phyloP scores from a whole-genome alignment of 2,329 filamentous ascomycete species.

The Hypoxylon sp. region DNA sequence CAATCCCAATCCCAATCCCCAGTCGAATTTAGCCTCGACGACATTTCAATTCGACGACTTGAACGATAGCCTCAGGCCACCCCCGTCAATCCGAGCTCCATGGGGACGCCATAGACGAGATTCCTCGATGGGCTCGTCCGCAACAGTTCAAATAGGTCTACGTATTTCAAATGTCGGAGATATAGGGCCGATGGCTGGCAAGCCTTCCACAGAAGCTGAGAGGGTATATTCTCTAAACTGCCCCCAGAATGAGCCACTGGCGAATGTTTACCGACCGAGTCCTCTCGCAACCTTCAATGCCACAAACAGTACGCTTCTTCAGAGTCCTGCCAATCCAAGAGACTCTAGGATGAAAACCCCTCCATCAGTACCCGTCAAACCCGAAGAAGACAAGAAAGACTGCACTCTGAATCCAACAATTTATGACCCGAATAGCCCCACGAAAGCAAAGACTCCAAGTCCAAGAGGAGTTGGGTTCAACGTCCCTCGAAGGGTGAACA shows the following conservation, averaged over 20 bases:
- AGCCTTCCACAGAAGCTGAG: conserved; percentile 53
- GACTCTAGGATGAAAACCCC: conserved; percentile 50
- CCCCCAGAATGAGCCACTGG: conserved; percentile 47
- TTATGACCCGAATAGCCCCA: conserved; percentile 63
- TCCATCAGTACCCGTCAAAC: conserved; percentile 56
- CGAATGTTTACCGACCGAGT: conserved; percentile 50
- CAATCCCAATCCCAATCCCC: conserved; percentile 52
- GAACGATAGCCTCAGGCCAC: conserved; percentile 59
- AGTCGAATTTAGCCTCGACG: conserved; percentile 28
- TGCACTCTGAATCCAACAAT: conserved; percentile 66
- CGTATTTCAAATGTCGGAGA: conserved; percentile 73
- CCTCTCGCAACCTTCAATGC: conserved; percentile 49
- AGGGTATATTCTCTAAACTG: conserved; percentile 59
- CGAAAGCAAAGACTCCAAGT: conserved; percentile 59
- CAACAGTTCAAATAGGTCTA: conserved; percentile 80
- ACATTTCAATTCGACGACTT: conserved; percentile 36
- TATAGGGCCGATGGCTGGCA: conserved; percentile 58
- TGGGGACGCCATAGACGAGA: conserved; percentile 66
- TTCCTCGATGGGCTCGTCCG: conserved; percentile 74
- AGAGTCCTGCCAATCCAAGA: conserved; percentile 38
- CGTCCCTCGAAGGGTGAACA: conserved; percentile 50
- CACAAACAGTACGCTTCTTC: conserved; percentile 44
- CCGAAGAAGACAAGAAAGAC: conserved; percentile 49
- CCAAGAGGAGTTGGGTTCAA: conserved; percentile 62
- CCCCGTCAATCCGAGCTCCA: conserved; percentile 60